Base-by-base conservation (phyloP, 805 yeast genomes). In the Metschnikowia gelsemii region DNA sequence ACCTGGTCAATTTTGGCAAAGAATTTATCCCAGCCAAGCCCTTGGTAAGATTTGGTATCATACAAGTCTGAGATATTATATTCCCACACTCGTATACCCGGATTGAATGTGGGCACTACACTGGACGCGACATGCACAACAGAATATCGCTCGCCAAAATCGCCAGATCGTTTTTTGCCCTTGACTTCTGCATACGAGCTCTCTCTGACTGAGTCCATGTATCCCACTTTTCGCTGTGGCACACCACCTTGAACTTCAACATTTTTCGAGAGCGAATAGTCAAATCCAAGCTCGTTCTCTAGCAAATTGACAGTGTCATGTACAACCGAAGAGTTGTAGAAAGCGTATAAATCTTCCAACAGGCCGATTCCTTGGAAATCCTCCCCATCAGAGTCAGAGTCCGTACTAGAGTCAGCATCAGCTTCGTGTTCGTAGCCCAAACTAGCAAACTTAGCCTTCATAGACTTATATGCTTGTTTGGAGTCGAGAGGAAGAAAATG, bases 71-170 rank as follows among this genome's bases (percentile, higher is more conserved):
- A 75, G 26, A 77, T 75, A 55, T 87, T 87, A 60, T 87, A 87
- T 58, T 87, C 96, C 93, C 95, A 87, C 2, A 87, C 80, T 49
- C 96, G 70, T 46, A 87, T 56, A 4, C 89, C 87, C 4, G 96
- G 89, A 50, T 85, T 86, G 63, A 82, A 88, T 0, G 95, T 87
- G 3, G 96, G 96, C 11, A 88, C 78, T 11, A 87, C 79, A 41
- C 90, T 82, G 1, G 89, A 80, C 2, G 81, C 73, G 12, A 87
- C 78, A 55, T 80, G 84, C 0, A 84, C 80, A 38, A 87, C 67
- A 0, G 88, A 70, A 57, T 85, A 87, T 31, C 89, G 64, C 48
- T 82, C 84, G 24, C 72, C 70, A 34, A 59, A 34, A 0, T 45
- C 45, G 3, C 84, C 73, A 1, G 72, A 60, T 41, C 72, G 73